phyloP scores from a whole-genome alignment of 2,329 filamentous ascomycete species.

The Penicillium hordei region DNA sequence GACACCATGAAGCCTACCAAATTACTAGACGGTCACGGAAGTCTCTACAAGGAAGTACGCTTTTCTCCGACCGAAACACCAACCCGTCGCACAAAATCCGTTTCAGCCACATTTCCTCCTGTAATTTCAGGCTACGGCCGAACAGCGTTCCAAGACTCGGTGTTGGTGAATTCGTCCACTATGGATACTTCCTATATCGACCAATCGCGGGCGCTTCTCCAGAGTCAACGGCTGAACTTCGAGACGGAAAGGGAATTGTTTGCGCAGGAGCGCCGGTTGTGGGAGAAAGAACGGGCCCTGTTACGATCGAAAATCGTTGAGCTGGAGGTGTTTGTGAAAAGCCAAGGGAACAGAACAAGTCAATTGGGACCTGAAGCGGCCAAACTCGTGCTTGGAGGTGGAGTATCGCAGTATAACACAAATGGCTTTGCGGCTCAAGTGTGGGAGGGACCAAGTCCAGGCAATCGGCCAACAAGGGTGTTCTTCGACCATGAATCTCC shows the following conservation, averaged over 20 bases:
- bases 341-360: slow-evolving; percentile 6
- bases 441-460: slow-evolving; percentile 47
- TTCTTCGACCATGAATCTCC: slow-evolving; percentile 40
- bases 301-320: slow-evolving; percentile 44
- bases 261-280: slow-evolving; percentile 45
- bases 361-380: slow-evolving; percentile 8
- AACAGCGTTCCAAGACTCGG: slow-evolving; percentile 16
- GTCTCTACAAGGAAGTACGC: slow-evolving; percentile 43
- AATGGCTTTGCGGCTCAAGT: slow-evolving; percentile 33
- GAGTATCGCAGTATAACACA: slow-evolving; percentile 14
- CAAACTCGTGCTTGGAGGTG: slow-evolving; percentile 13
- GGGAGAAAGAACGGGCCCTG: slow-evolving; percentile 46
- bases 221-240: slow-evolving; percentile 40
- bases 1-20: slow-evolving; percentile 30
- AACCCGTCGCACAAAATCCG: slow-evolving; percentile 40
- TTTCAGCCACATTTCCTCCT: slow-evolving; percentile 38
- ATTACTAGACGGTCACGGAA: slow-evolving; percentile 35
- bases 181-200: slow-evolving; percentile 42
- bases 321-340: slow-evolving; percentile 38
- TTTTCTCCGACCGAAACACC: slow-evolving; percentile 42
- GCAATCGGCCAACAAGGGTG: slow-evolving; percentile 43
- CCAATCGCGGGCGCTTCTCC: slow-evolving; percentile 41
- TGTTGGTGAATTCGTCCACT: slow-evolving; percentile 22
- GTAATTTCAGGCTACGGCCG: slow-evolving; percentile 27
- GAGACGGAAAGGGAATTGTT: slow-evolving; percentile 44